Percentiles rank a stretch among this genome's conserved stretches.
Conservation (phyloP, 1,139 yeast genomes). For the Geotrichum macrosporum region DNA sequence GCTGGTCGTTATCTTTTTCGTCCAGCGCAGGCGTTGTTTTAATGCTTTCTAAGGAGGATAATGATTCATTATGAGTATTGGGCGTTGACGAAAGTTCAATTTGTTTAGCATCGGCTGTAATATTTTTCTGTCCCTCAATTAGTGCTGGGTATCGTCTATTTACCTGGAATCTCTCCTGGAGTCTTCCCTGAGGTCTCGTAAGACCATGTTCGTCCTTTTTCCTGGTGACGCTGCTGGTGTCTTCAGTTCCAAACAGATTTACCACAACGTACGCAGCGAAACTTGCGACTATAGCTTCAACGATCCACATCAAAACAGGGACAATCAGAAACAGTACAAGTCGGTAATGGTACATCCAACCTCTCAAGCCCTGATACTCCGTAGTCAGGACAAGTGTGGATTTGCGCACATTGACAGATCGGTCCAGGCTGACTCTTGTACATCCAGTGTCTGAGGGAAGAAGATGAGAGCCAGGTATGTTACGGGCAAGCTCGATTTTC, state of each 20-base stretch:
- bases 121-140: not conserved
- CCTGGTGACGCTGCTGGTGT: not conserved
- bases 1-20: not conserved
- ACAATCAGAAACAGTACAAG: conserved; percentile 1
- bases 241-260: not conserved
- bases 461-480: conserved; percentile 6
- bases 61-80: too few species aligned
- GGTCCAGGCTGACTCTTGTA: conserved; percentile 1
- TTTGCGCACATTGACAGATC: conserved; percentile 1
- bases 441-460: not conserved
- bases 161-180: not conserved
- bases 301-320: conserved; percentile 3
- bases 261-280: conserved; percentile 6
- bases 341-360: conserved; percentile 11
- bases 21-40: not conserved
- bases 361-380: conserved; percentile 7
- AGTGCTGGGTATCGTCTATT: not conserved
- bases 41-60: too few species aligned
- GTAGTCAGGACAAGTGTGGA: conserved; percentile 2
- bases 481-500: conserved; percentile 11
- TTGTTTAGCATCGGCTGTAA: not conserved
- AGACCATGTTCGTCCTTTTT: too few species aligned
- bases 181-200: not conserved
- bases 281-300: conserved; percentile 1
- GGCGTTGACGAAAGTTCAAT: too few species aligned